Conservation (phyloP, 1,284 basidiomycete genomes). For the Salmacisia buchloeana region DNA sequence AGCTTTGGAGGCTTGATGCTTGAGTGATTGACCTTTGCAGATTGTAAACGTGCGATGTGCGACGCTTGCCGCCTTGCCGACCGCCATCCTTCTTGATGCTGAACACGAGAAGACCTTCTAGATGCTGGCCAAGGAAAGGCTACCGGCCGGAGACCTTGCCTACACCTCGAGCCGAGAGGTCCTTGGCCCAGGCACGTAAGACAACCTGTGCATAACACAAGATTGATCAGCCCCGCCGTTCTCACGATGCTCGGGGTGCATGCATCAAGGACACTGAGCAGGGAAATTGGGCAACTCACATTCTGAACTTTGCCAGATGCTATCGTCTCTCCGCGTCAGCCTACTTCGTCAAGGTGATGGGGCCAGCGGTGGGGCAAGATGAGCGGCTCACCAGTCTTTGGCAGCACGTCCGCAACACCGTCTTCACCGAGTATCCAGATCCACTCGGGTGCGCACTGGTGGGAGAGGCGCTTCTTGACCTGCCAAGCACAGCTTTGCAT, state of each 20-base stretch:
- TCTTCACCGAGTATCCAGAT: conserved; percentile 74
- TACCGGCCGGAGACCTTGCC: too few species aligned
- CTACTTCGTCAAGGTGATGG: not conserved
- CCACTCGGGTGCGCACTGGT: conserved; percentile 62
- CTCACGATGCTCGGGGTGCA: too few species aligned
- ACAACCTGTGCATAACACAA: not conserved
- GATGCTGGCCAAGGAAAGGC: too few species aligned
- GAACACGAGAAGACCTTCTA: too few species aligned
- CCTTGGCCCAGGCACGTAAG: not conserved
- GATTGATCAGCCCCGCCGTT: too few species aligned
- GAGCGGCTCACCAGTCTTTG: conserved; percentile 62
- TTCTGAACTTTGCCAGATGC: conserved; percentile 4
- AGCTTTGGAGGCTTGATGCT: too few species aligned
- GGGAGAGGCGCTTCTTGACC: conserved; percentile 31
- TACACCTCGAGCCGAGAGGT: too few species aligned
- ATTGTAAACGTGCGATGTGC: too few species aligned
- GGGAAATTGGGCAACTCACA: not conserved
- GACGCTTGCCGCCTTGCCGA: too few species aligned
- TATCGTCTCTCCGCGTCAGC: too few species aligned
- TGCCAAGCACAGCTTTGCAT: conserved; percentile 56
- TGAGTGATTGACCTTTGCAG: too few species aligned
- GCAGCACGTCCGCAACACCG: conserved; percentile 60
- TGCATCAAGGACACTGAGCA: not conserved
- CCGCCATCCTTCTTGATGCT: too few species aligned
- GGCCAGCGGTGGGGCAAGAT: not conserved